phyloP scores from a whole-genome alignment of 768 basidiomycete species.

The Cantharellus cinnabarinus region DNA sequence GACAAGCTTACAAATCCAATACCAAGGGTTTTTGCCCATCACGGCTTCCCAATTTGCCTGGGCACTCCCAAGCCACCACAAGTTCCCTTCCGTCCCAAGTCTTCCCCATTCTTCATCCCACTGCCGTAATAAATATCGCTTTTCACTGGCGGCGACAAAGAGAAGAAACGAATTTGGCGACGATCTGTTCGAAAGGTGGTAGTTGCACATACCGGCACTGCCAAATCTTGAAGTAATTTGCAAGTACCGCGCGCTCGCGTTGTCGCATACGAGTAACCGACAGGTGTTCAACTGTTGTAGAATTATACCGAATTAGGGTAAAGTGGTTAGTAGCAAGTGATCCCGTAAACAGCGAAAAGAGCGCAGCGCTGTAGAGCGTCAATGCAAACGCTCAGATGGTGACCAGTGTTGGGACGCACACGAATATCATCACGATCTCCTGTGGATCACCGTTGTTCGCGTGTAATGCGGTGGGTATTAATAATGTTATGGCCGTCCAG shows the following conservation, averaged over 20 bases:
- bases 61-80: constrained; percentile 64
- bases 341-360: constrained; percentile 54
- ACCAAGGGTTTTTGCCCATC: constrained; percentile 49
- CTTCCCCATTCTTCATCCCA: constrained; percentile 77
- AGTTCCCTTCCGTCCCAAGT: constrained; percentile 51
- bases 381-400: background rate
- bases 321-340: constrained; percentile 39
- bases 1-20: constrained; percentile 62
- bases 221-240: background rate
- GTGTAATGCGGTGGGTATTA: constrained; percentile 28
- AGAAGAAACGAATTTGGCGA: background rate
- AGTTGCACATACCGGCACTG: background rate
- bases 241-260: background rate
- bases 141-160: constrained; percentile 5
- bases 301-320: constrained; percentile 36
- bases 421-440: constrained; percentile 45
- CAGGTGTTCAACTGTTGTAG: constrained; percentile 58
- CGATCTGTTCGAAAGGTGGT: background rate
- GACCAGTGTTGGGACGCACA: constrained; percentile 30
- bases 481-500: constrained; percentile 42
- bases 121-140: constrained; percentile 15
- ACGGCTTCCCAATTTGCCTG: constrained; percentile 54
- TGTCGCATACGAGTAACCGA: background rate
- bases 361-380: constrained; percentile 27
- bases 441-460: constrained; percentile 34